These are phyloP conservation scores for Dendrothele bispora DNA, from an alignment of 768 basidiomycete genomes.

Conservation along the genomic window DNA sequence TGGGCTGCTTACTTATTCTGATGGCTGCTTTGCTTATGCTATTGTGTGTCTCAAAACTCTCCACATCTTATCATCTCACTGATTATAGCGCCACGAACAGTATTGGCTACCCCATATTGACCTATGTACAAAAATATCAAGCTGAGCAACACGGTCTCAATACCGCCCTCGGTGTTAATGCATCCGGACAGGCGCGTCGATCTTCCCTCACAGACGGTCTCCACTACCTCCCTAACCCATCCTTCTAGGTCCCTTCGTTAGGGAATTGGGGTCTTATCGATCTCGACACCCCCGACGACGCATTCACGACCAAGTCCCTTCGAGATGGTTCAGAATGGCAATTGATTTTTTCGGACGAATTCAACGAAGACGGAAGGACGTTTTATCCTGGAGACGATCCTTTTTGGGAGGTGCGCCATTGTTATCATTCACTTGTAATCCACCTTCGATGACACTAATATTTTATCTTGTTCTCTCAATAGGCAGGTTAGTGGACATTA, in stretches of 20 bases:
- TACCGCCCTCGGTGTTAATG: slow-evolving; percentile 62
- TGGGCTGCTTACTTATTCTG: slow-evolving; percentile 67
- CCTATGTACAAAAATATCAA: slow-evolving; percentile 19
- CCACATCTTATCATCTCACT: background rate
- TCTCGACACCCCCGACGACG: slow-evolving; percentile 57
- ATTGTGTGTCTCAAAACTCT: slow-evolving; percentile 53
- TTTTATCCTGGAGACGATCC: slow-evolving; percentile 87
- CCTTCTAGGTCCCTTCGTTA: slow-evolving; percentile 58
- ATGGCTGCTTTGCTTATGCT: slow-evolving; percentile 46
- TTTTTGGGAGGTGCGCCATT: slow-evolving; percentile 72
- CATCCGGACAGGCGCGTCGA: slow-evolving; percentile 55
- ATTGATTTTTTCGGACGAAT: slow-evolving; percentile 82
- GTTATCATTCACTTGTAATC: no score
- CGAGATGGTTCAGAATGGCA: slow-evolving; percentile 54
- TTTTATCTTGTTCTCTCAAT: no score
- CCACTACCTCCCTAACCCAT: background rate
- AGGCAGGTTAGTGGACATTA: slow-evolving; percentile 11
- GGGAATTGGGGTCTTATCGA: slow-evolving; percentile 62
- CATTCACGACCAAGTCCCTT: slow-evolving; percentile 52
- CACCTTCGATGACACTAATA: no score
- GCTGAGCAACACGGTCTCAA: slow-evolving; percentile 34
- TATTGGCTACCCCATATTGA: slow-evolving; percentile 49
- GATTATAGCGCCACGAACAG: slow-evolving; percentile 21
- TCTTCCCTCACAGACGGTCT: slow-evolving; percentile 17
- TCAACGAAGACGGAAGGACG: slow-evolving; percentile 70